These are phyloP conservation scores for Truncatella angustata DNA, from an alignment of 2,329 filamentous ascomycete genomes.

Conservation along the genomic window DNA sequence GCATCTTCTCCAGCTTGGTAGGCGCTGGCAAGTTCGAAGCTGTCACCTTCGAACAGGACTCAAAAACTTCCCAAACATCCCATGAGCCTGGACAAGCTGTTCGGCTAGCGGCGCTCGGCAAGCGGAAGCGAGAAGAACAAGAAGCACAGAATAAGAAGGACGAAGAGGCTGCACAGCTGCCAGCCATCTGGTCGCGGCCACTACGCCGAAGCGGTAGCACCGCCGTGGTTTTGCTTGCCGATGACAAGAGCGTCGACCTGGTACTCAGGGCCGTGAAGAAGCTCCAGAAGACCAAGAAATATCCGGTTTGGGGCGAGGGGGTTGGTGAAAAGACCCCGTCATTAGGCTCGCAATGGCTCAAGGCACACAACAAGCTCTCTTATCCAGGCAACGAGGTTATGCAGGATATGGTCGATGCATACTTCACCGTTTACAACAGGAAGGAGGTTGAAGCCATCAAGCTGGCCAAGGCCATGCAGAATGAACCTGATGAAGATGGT, in stretches of 20 bases:
- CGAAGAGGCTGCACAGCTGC: slow-evolving; percentile 61
- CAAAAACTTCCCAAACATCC: slow-evolving; percentile 35
- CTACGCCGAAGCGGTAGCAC: slow-evolving; percentile 73
- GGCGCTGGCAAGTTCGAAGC: slow-evolving; percentile 76
- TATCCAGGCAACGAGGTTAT: slow-evolving; percentile 68
- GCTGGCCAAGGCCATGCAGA: slow-evolving; percentile 63
- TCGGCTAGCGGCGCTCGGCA: slow-evolving; percentile 42
- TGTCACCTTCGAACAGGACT: slow-evolving; percentile 70
- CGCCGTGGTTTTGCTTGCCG: slow-evolving; percentile 80
- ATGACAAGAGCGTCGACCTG: slow-evolving; percentile 72
- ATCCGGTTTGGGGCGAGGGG: slow-evolving; percentile 67
- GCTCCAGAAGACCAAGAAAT: slow-evolving; percentile 56
- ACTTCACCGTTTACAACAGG: slow-evolving; percentile 78
- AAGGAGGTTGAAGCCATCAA: slow-evolving; percentile 64
- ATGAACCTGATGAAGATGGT: slow-evolving; percentile 88
- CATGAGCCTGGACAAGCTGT: slow-evolving; percentile 44
- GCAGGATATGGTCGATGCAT: slow-evolving; percentile 76
- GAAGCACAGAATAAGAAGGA: slow-evolving; percentile 44
- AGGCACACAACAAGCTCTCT: slow-evolving; percentile 66
- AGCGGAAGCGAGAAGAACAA: slow-evolving; percentile 44
- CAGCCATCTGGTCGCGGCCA: slow-evolving; percentile 69
- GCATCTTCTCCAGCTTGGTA: slow-evolving; percentile 71
- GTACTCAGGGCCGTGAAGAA: slow-evolving; percentile 74
- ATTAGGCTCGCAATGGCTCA: slow-evolving; percentile 57
- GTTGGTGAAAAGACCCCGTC: slow-evolving; percentile 54